Conservation (phyloP, 2,329 filamentous ascomycete species). For the Sporothrix protearum region DNA sequence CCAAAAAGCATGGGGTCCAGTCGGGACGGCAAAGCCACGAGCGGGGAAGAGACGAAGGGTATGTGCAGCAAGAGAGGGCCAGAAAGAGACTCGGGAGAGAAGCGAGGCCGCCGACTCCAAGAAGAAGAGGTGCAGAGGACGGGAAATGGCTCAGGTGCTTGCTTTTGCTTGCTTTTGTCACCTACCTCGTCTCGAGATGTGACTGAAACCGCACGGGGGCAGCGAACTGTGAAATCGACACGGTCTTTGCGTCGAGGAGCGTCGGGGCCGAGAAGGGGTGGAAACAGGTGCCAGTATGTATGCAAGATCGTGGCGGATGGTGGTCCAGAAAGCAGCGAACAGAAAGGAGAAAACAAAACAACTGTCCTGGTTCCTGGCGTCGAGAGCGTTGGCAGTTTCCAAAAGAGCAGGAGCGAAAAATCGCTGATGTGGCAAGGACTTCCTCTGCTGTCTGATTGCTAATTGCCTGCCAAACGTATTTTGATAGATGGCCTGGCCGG, state of each 20-base stretch:
- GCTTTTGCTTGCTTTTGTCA: background rate
- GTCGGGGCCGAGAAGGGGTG: background rate
- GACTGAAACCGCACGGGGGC: slow-evolving; percentile 1
- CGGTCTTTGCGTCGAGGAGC: background rate
- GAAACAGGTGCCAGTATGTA: background rate
- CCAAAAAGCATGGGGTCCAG: background rate
- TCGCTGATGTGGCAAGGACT: slow-evolving; percentile 23
- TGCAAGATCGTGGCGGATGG: slow-evolving; percentile 4
- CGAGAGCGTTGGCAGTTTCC: background rate
- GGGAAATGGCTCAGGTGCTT: background rate
- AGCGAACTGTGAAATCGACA: background rate
- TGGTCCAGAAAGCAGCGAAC: background rate
- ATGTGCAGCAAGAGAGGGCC: background rate
- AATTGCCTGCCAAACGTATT: slow-evolving; percentile 21
- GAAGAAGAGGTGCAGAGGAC: background rate
- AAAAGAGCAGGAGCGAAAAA: slow-evolving; percentile 14
- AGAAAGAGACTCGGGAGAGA: background rate
- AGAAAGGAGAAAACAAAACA: slow-evolving; percentile 3
- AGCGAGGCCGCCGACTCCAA: background rate
- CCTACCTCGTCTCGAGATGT: slow-evolving; percentile 18
- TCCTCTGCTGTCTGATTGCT: slow-evolving; percentile 21
- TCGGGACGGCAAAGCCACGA: background rate
- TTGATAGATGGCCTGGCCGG: slow-evolving; percentile 10
- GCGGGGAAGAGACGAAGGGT: background rate
- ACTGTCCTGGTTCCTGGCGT: background rate